Base-by-base conservation (phyloP, 306 rosid genomes). In the Dalbergia oliveri region DNA sequence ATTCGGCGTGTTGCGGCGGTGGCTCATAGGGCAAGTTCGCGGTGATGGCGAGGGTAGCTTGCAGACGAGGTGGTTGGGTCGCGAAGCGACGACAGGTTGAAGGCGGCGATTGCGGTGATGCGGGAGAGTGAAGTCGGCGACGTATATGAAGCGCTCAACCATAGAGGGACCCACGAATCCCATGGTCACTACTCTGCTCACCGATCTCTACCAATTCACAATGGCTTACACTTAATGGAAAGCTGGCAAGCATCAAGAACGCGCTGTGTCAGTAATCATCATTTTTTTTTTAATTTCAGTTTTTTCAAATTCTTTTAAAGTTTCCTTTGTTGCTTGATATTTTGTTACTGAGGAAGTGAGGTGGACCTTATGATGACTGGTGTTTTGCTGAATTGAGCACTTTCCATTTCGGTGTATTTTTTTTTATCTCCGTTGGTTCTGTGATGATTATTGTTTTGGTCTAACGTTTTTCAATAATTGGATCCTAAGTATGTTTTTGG, bases 241-340 rank as follows among this genome's bases (percentile, higher is more conserved):
- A 88, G 97, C 99, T 66, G 94, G 97, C 86, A 96, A 96, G 79
- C 98, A 93, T 69, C 87, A 90, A 84, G 99, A 96, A 35, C 97
- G 90, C 11, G 94, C 97, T 56, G 98, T 96, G 98, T 96, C 41
- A 87, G 98, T 87, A 12, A 51, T 83, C 72, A 0, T 72, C 53
- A 4, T 54, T 72, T 45, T 11, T 8, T 19, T n/a, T n/a, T n/a
- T n/a, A n/a, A 12, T n/a, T 50, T 39, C 2, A 9, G 6, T 9
- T 11, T 21, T 35, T 13, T n/a, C 9, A 72, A 21, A 0, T 37
- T 2, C 23, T 72, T 35, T 35, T 35, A 4, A 0, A 35, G 1
- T 35, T 35, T 35, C 4, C 4, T 35, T 3, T 35, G 23, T 21
- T 21, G 23, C 23, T 77, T 6, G 21, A 37, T 70, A 82, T 80